Evolutionary conservation across 139 green algal species (phyloP).

Genomic region (Eudorina sp.): DNA sequence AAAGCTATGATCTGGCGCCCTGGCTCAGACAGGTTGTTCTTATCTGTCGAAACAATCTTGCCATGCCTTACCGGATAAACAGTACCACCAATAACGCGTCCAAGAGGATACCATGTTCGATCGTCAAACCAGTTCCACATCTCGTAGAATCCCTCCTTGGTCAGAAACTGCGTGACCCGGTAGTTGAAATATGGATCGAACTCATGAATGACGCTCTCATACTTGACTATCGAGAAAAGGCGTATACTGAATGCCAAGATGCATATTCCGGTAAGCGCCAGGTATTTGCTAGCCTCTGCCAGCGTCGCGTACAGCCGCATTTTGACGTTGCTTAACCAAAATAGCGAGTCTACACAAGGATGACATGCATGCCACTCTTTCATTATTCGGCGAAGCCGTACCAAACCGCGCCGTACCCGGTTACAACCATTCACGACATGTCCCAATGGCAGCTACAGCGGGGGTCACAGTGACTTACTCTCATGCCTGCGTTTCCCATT

Average conservation of each 20-base stretch:
- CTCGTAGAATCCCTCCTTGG: conserved; percentile 86
- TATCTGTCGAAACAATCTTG: no score
- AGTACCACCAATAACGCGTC: conserved; percentile 90
- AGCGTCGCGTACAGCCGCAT: conserved; percentile 30
- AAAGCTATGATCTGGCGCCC: no score
- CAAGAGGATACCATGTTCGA: conserved; percentile 92
- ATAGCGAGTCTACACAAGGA: no score
- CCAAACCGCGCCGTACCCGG: no score
- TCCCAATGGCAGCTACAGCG: no score
- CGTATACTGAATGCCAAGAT: conserved; percentile 80
- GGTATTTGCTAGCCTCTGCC: conserved; percentile 42
- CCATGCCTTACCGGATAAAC: conserved; percentile 90
- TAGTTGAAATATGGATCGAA: conserved; percentile 84
- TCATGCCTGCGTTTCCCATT: no score
- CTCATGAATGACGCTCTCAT: conserved; percentile 93
- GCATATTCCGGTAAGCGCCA: conserved; percentile 79
- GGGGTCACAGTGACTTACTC: no score
- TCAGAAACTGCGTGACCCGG: conserved; percentile 87
- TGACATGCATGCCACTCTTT: no score
- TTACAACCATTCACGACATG: no score
- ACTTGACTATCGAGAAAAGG: conserved; percentile 95
- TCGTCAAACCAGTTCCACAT: conserved; percentile 96
- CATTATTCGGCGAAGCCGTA: no score
- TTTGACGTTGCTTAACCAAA: background rate
- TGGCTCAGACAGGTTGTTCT: no score